Evolutionary conservation across 129 eudicot genomes (phyloP).

Genomic region (Lactuca saligna): DNA sequence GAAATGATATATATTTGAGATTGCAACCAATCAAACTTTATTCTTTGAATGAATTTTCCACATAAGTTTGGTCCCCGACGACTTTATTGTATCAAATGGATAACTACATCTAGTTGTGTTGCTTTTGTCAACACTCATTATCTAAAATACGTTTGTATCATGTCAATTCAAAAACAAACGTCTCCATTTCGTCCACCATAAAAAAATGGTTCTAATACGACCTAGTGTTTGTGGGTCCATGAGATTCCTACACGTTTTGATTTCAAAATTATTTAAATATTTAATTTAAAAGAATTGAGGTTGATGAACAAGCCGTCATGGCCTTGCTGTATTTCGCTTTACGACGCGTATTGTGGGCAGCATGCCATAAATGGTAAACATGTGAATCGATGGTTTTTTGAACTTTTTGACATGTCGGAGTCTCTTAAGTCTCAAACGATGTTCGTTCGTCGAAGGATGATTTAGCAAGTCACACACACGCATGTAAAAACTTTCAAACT

Average conservation of each 20-base stretch:
- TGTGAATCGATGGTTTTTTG: too few species aligned
- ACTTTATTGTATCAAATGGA: slow-evolving; percentile 35
- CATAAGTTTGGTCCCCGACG: slow-evolving; percentile 33
- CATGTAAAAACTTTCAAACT: too few species aligned
- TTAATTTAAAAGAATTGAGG: neutral
- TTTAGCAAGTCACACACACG: too few species aligned
- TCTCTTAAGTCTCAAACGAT: too few species aligned
- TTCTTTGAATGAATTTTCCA: slow-evolving; percentile 37
- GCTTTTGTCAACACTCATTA: slow-evolving; percentile 32
- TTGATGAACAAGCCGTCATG: neutral
- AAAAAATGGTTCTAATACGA: slow-evolving; percentile 21
- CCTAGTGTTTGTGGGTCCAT: slow-evolving; percentile 18
- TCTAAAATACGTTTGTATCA: slow-evolving; percentile 17
- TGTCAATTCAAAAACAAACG: slow-evolving; percentile 18
- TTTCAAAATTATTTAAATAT: neutral
- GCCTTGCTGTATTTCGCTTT: neutral
- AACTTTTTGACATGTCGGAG: too few species aligned
- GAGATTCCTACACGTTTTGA: slow-evolving; percentile 29
- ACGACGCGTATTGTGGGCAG: too few species aligned
- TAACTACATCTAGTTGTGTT: slow-evolving; percentile 20
- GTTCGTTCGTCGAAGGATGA: too few species aligned
- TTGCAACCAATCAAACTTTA: slow-evolving; percentile 31
- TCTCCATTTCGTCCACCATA: slow-evolving; percentile 1
- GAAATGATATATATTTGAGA: slow-evolving; percentile 27
- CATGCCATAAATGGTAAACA: too few species aligned